Conservation (phyloP, 345 rosid species). For the Salix udensis region DNA sequence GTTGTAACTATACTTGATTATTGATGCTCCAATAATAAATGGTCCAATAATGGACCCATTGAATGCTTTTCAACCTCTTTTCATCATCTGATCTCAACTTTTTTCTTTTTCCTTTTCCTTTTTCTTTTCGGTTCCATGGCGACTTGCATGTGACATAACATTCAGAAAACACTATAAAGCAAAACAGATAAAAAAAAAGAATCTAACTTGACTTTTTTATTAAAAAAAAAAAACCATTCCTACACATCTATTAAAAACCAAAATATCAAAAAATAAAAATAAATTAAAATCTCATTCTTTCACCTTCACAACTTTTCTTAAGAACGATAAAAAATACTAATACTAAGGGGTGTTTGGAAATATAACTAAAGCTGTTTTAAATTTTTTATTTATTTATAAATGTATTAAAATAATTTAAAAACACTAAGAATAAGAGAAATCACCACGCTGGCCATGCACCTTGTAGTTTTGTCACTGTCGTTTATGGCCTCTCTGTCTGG, state of each 20-base stretch:
- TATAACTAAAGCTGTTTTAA: no score
- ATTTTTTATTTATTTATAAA: no score
- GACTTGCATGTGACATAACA: constrained; percentile 6
- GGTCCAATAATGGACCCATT: constrained; percentile 1
- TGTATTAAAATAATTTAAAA: no score
- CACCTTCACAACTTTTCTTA: no score
- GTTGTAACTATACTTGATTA: neutral
- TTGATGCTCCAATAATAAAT: neutral
- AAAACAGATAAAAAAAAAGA: no score
- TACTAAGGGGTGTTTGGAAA: no score
- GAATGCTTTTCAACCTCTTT: neutral
- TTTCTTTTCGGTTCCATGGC: neutral
- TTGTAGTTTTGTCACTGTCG: neutral
- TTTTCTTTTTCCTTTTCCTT: neutral
- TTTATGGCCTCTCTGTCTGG: neutral
- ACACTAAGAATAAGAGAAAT: neutral
- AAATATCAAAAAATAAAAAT: no score
- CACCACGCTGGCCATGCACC: neutral
- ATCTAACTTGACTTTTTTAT: no score
- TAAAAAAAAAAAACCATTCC: no score
- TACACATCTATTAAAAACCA: no score
- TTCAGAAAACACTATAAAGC: neutral
- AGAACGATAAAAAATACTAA: no score
- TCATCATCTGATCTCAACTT: neutral
- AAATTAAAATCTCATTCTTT: no score